Conservation (phyloP, 2,329 filamentous ascomycete species). For the Colletotrichum horii region DNA sequence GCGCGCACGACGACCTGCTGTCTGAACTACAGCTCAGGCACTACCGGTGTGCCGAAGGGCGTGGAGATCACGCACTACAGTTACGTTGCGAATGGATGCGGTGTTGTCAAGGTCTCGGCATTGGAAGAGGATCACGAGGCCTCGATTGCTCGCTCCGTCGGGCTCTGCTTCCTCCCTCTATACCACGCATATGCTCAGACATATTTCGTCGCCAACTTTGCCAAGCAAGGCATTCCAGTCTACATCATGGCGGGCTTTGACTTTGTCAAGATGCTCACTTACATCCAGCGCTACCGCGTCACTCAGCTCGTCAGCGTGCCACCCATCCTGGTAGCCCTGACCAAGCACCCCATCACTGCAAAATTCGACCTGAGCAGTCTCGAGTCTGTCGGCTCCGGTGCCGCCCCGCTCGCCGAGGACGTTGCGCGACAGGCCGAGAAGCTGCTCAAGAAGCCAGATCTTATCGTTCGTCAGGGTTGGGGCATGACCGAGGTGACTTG, state of each 20-base stretch:
- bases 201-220: constrained; percentile 66
- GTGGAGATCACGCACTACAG: constrained; percentile 82
- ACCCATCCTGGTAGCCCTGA: constrained; percentile 74
- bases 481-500: constrained; percentile 89
- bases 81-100: constrained; percentile 73
- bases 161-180: constrained; percentile 76
- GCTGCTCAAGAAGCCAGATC: constrained; percentile 34
- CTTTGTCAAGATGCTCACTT: constrained; percentile 72
- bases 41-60: constrained; percentile 83
- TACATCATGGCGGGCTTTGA: constrained; percentile 84
- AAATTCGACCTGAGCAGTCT: constrained; percentile 74
- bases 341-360: constrained; percentile 70
- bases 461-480: constrained; percentile 71
- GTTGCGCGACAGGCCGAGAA: constrained; percentile 62
- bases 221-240: constrained; percentile 64
- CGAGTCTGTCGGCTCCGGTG: constrained; percentile 64
- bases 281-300: constrained; percentile 72
- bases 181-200: constrained; percentile 79
- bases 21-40: constrained; percentile 81
- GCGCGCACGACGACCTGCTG: constrained; percentile 63
- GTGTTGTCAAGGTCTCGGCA: constrained; percentile 55
- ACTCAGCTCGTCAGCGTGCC: constrained; percentile 73
- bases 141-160: constrained; percentile 40
- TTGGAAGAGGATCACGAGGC: constrained; percentile 54
- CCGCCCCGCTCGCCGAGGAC: constrained; percentile 70